Conservation (phyloP, 2,329 filamentous ascomycete genomes). For the Microdochium bolleyi region DNA sequence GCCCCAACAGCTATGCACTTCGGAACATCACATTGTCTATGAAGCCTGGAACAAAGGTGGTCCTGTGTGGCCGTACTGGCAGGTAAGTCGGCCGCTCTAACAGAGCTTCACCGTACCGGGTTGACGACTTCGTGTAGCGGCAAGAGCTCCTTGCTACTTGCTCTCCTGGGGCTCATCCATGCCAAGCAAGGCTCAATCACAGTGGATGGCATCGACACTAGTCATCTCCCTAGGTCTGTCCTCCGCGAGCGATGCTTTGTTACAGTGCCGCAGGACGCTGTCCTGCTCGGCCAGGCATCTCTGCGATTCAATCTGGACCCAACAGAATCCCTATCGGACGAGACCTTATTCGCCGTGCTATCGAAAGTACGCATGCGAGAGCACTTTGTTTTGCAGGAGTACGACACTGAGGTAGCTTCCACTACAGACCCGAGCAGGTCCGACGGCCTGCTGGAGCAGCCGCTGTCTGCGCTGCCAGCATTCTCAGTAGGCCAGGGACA, state of each 20-base stretch:
- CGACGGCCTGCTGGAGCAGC: slow-evolving; percentile 32
- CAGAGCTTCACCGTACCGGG: neutral
- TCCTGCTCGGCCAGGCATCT: slow-evolving; percentile 8
- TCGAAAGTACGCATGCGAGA: slow-evolving; percentile 9
- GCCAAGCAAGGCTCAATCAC: neutral
- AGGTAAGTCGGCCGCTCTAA: slow-evolving; percentile 14
- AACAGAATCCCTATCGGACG: neutral
- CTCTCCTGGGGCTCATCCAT: neutral
- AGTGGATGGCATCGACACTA: neutral
- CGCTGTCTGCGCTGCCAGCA: slow-evolving; percentile 24
- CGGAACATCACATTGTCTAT: neutral
- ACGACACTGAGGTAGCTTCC: slow-evolving; percentile 8
- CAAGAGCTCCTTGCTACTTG: neutral
- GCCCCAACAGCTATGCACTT: slow-evolving; percentile 17
- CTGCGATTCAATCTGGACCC: neutral
- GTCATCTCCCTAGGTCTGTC: neutral
- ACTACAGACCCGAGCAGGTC: slow-evolving; percentile 20
- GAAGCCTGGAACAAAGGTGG: slow-evolving; percentile 1
- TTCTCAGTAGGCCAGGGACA: slow-evolving; percentile 14
- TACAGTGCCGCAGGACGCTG: slow-evolving; percentile 6
- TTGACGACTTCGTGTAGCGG: slow-evolving; percentile 14
- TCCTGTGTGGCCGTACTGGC: neutral
- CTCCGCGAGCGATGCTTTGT: slow-evolving; percentile 8
- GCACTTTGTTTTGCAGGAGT: slow-evolving; percentile 9
- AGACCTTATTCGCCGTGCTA: neutral